These are phyloP conservation scores for Blastocystis sp. DNA, from an alignment of 352 stramenopile species.

Conservation along the genomic window DNA sequence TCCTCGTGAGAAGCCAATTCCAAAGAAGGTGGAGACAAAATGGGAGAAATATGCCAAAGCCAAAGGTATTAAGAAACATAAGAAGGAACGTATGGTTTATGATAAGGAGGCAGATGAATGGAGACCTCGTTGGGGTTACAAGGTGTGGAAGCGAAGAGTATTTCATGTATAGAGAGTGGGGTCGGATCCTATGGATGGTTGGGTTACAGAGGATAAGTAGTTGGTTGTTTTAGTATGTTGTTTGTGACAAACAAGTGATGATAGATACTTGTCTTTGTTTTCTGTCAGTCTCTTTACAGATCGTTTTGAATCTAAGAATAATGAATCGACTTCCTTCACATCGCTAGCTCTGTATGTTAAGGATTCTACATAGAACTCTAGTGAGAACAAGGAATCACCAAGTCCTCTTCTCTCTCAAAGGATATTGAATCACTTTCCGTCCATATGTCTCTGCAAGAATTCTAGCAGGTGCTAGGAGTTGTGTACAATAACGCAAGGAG, in stretches of 20 bases:
- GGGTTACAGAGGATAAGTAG: constrained; percentile 51
- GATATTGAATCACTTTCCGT: constrained; percentile 75
- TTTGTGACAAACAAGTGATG: constrained; percentile 59
- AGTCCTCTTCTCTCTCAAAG: constrained; percentile 29
- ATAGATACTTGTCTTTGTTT: constrained; percentile 71
- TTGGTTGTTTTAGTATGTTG: neutral
- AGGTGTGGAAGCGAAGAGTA: constrained; percentile 63
- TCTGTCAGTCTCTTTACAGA: constrained; percentile 87
- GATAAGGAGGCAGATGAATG: constrained; percentile 87
- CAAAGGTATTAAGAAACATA: constrained; percentile 91
- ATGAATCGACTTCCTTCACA: constrained; percentile 88
- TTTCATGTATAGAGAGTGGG: constrained; percentile 38
- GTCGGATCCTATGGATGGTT: constrained; percentile 11
- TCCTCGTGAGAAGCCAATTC: constrained; percentile 79
- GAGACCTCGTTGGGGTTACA: constrained; percentile 83
- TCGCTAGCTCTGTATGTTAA: constrained; percentile 73
- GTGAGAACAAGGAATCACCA: constrained; percentile 4
- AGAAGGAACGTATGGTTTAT: constrained; percentile 88
- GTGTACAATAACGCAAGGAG: constrained; percentile 90
- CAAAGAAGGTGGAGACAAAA: constrained; percentile 88
- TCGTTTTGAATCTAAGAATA: constrained; percentile 98
- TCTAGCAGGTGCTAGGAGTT: constrained; percentile 89
- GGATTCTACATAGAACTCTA: neutral
- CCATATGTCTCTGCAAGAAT: constrained; percentile 91
- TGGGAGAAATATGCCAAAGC: constrained; percentile 97